Base-by-base conservation (phyloP, 2,329 filamentous ascomycete genomes). In the Corinectria fuckeliana region DNA sequence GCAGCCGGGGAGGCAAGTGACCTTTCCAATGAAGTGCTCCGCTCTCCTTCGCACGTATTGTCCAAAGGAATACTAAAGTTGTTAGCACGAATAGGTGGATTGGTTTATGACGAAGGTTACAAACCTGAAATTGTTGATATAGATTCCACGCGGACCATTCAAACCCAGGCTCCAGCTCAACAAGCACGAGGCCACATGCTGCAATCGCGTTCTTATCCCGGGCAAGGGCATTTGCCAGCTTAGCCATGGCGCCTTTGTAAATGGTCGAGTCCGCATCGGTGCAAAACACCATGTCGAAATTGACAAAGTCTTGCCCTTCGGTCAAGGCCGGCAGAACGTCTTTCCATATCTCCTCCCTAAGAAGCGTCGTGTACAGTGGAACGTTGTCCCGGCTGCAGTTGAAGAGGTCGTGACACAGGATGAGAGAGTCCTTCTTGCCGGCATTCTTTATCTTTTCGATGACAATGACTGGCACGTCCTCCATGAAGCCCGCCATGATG, bases 81-180 rank as follows among this genome's bases (percentile, higher is more conserved):
- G 34, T 28, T 2, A 20, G 50, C 14, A 3, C 11, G 23, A 10
- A 1, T 10, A 1, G 3, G 4, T 1, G 1, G 16, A 16, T 20
- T 3, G 3, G 1, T 3, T 8, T 34, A 13, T 30, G 32, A 6
- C 4, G 3, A 3, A 8, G 5, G 6, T 5, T 13, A 53, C 55
- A 4, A 23, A 67, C 65, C 52, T 67, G 65, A 10, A 68, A 68
- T 6, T 68, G 65, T 1, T 68, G 65, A 38, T 68, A 68, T 0
- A 68, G 26, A 18, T 68, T 68, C 65, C 65, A 68, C 9, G 68
- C 64, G 0, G 65, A 68, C 65, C 65, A 68, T 9, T 68, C 65
- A 8, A 42, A 66, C 2, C 65, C 65, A 1, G 65, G 65, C 11
- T 68, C 65, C 5, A 68, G 36, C 16, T 68, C 65, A 5, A 68